phyloP scores from a whole-genome alignment of 108 stramenopile species.

The Halocafeteria seosinensis region DNA sequence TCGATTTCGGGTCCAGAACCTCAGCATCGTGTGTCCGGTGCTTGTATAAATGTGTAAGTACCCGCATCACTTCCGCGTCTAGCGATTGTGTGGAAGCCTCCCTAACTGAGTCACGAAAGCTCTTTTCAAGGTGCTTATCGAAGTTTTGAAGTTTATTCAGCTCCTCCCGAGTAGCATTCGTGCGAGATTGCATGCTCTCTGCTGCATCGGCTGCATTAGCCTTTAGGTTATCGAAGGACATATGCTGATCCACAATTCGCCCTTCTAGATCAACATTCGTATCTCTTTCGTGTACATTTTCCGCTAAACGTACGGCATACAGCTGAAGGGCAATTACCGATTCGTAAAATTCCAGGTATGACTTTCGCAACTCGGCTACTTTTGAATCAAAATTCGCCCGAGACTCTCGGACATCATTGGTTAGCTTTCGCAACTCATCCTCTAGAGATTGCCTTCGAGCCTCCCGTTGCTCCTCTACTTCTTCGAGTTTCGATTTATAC shows the following conservation, averaged over 20 bases:
- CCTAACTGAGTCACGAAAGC: conserved; percentile 28
- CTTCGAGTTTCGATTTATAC: conserved; percentile 16
- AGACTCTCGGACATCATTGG: conserved; percentile 27
- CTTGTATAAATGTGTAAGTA: conserved; percentile 13
- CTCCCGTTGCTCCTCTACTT: conserved; percentile 25
- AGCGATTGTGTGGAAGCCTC: conserved; percentile 8
- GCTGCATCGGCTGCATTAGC: conserved; percentile 5
- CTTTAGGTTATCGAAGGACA: neutral
- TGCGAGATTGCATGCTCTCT: conserved; percentile 11
- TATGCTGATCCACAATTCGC: conserved; percentile 12
- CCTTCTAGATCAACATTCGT: conserved; percentile 10
- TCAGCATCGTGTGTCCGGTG: neutral
- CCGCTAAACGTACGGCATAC: conserved; percentile 19
- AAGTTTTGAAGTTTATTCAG: conserved; percentile 9
- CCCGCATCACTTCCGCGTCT: conserved; percentile 25
- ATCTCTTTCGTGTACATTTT: conserved; percentile 23
- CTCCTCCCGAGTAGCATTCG: conserved; percentile 5
- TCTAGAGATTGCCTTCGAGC: conserved; percentile 31
- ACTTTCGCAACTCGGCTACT: conserved; percentile 6
- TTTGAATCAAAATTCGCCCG: conserved; percentile 30
- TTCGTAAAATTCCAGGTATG: conserved; percentile 7
- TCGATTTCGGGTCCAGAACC: too few relatives aligned
- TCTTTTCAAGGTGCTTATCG: conserved; percentile 23
- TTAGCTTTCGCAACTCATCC: conserved; percentile 39
- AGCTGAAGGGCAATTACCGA: conserved; percentile 25